Evolutionary conservation across 305 asterid genomes (phyloP), one percentile per base, ranked within the genome.

Genomic region (Fraxinus sp.): DNA sequence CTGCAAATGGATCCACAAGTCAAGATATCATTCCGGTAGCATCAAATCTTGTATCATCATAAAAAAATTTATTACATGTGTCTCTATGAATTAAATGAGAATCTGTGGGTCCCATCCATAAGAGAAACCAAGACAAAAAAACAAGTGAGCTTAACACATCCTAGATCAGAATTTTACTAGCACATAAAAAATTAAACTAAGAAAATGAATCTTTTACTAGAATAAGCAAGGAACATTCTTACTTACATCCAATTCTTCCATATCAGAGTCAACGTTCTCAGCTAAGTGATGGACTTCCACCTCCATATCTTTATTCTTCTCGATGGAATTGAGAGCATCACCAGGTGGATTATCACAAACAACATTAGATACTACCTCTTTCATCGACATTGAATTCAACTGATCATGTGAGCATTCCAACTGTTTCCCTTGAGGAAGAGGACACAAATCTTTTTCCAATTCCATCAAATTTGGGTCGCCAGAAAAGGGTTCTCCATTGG

Each of bases 191-290:
- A 70, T 13, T 16, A 20, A 72, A 35, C 46, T 33, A 72, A 72
- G 76, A 72, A 73, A 78, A 76, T 64, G 74, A 46, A 77, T 80
- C 70, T 64, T 80, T 64, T 24, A 81, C 16, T 76, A 75, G 71
- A 82, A 72, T 79, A 79, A 78, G 82, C 73, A 16, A 44, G 55
- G 70, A 78, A 52, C 64, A 80, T 84, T 86, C 90, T 86, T 87
- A 81, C 91, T 88, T 86, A 96, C 99, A 92, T 96, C 99, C 52
- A 90, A 93, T 88, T 90, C 98, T 90, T 89, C 91, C 86, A 94
- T 84, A 82, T 96, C 99, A 8, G 97, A 93, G 86, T 91, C 97
- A 68, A 88, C 97, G 39, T 87, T 86, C 87, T 89, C 97, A 55
- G 88, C 94, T 83, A 81, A 39, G n/a, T 86, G 84, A 55, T 82